These are phyloP conservation scores for Umbilicus rupestris DNA, from an alignment of 164 flowering plant species.

Conservation along the genomic window DNA sequence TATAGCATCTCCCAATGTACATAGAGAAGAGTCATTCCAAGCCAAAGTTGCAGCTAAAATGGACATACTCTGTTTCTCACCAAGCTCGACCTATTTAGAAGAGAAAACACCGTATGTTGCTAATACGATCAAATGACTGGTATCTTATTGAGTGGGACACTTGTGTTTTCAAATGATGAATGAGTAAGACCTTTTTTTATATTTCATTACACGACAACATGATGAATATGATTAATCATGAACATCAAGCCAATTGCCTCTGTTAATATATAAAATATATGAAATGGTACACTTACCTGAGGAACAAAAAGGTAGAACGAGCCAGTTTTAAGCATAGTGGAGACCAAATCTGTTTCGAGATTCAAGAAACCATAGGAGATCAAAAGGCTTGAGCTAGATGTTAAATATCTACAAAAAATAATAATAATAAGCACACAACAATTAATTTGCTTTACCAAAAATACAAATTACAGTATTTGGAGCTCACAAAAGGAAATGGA, in stretches of 20 bases:
- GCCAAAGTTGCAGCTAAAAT: slow-evolving; percentile 65
- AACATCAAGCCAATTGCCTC: too few species aligned
- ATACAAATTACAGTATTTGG: not conserved
- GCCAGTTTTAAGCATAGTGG: slow-evolving; percentile 38
- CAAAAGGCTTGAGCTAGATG: slow-evolving; percentile 39
- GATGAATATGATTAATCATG: not conserved
- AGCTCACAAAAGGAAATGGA: not conserved
- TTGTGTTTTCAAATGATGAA: not conserved
- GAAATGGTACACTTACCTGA: slow-evolving; percentile 37
- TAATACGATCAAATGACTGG: not conserved
- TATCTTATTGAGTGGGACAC: not conserved
- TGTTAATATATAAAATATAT: not conserved
- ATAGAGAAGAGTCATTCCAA: slow-evolving; percentile 50
- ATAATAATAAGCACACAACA: not conserved
- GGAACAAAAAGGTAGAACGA: slow-evolving; percentile 68
- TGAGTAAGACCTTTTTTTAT: not conserved
- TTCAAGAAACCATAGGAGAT: slow-evolving; percentile 61
- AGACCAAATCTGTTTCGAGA: slow-evolving; percentile 25
- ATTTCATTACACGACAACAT: not conserved
- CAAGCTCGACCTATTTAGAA: slow-evolving; percentile 68
- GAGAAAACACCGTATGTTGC: not conserved
- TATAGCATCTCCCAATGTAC: slow-evolving; percentile 47
- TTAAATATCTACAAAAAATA: slow-evolving; percentile 58
- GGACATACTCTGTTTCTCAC: slow-evolving; percentile 49
- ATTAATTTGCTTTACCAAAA: not conserved